Evolutionary conservation across 2,329 filamentous ascomycete genomes (phyloP), one percentile per base, ranked within the genome.

Genomic region (Ophiostoma sp.): DNA sequence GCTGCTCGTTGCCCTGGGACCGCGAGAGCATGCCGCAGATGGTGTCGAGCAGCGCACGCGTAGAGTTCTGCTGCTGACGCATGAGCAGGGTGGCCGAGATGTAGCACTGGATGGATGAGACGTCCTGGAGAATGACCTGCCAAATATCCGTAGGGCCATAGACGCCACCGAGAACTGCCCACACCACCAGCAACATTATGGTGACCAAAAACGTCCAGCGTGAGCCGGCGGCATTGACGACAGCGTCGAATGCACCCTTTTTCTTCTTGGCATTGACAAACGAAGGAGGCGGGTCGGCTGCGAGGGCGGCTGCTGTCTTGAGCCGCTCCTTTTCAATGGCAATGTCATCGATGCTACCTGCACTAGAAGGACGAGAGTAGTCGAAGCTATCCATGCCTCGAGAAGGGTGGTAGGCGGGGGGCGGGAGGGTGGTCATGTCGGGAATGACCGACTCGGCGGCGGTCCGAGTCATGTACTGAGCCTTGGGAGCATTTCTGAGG

Each of bases 21-120:
- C 77, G 76, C 12, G 77, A 79, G 16, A 75, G 71, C 63, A 79
- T 72, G 64, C 73, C 72, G 16, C 76, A 76, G 40, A 78, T 74
- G 0, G 73, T 74, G 2, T 74, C 72, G 66, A 77, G 71, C 6
- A 76, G 71, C 9, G 71, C 68, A 5, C 74, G 73, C n/a, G 75
- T 75, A 11, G 73, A 73, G 69, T 76, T 79, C 45, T 75, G 74
- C 69, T 78, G 77, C 72, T 79, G 77, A 1, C 78, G 74, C 72
- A 79, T 76, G 52, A 79, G 77, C 16, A 79, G 74, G 7, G 76
- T 78, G 40, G 77, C 77, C 9, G 76, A 78, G 52, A 78, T 72
- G 68, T 79, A 79, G 66, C 76, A 75, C 66, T 77, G 74, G 66
- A 79, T 77, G 14, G 77, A 77, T 65, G 75, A 76, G 11, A 74